phyloP scores from a whole-genome alignment of 2,329 filamentous ascomycete species.

The Cadophora malorum region DNA sequence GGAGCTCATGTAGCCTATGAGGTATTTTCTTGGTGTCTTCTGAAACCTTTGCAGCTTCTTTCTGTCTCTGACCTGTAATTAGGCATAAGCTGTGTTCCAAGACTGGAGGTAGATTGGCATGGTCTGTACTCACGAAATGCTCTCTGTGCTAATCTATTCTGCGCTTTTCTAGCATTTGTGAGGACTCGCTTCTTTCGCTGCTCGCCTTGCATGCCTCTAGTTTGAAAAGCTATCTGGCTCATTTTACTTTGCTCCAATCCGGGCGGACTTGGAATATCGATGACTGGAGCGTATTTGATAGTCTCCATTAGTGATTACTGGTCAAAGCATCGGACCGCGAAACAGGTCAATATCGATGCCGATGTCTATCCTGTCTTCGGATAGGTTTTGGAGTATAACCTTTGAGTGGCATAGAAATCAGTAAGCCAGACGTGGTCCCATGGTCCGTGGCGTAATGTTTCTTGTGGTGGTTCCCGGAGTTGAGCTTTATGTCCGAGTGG shows the following conservation, averaged over 20 bases:
- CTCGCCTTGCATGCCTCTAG: neutral
- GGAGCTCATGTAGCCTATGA: constrained; percentile 13
- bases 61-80: constrained; percentile 33
- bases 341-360: constrained; percentile 11
- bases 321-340: neutral
- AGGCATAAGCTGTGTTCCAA: neutral
- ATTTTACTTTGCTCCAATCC: neutral
- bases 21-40: neutral
- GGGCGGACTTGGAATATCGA: neutral
- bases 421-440: constrained; percentile 7
- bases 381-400: no score
- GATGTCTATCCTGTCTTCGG: neutral
- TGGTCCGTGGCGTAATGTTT: neutral
- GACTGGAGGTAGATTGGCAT: neutral
- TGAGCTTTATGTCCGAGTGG: constrained; percentile 2
- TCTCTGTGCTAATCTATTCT: constrained; percentile 48
- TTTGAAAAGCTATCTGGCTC: constrained; percentile 1
- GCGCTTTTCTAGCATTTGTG: constrained; percentile 48
- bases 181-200: constrained; percentile 44
- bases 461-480: neutral
- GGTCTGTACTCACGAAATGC: constrained; percentile 45
- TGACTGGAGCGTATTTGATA: no score
- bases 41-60: constrained; percentile 12
- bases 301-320: neutral
- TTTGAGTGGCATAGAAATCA: neutral